Base-by-base conservation (phyloP, 2,329 filamentous ascomycete species). In the Alternaria triticina region DNA sequence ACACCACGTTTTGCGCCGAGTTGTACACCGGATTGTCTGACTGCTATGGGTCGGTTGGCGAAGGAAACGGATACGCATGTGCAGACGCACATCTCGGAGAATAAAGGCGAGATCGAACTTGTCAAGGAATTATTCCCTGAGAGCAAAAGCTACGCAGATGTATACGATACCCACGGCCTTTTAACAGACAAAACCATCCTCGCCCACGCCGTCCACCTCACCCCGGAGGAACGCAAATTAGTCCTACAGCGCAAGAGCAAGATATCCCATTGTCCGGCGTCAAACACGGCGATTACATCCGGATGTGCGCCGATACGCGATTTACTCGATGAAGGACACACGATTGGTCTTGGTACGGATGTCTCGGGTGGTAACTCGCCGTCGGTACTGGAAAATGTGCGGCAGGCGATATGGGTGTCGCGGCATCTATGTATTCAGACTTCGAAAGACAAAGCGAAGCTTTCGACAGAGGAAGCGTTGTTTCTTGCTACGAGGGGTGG, bases 31-130 rank as follows among this genome's bases (percentile, higher is more conserved):
- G 76, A 79, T 65, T 83, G 87, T n/a, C 86, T 98, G 76, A 70
- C 76, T 0, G 83, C 81, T 0, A 86, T 97, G 5, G 92, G 90
- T 0, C 75, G 81, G 1, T 80, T 97, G 6, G 90, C 91, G 6
- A 79, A 80, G 7, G 84, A 89, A 56, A 88, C 86, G 4, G 81
- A 84, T 25, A 82, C 95, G 4, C 90, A 91, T 0, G 85, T 94
- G 40, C 95, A 98, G 82, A 97, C 95, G 7, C 95, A 98, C 81
- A 88, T 98, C 58, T 91, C 90, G 0, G 95, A 98, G 78, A 97
- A 97, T 79, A 82, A 81, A 12, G 82, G 83, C 69, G 95, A 98
- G 81, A 83, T 95, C 40, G 83, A 82, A 4, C 86, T 97, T 0
- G 94, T 97, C 79, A 82, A 15, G 71, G 87, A 10, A 75, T 94